Evolutionary conservation across 768 basidiomycete species (phyloP).

Genomic region (Terana coerulea): DNA sequence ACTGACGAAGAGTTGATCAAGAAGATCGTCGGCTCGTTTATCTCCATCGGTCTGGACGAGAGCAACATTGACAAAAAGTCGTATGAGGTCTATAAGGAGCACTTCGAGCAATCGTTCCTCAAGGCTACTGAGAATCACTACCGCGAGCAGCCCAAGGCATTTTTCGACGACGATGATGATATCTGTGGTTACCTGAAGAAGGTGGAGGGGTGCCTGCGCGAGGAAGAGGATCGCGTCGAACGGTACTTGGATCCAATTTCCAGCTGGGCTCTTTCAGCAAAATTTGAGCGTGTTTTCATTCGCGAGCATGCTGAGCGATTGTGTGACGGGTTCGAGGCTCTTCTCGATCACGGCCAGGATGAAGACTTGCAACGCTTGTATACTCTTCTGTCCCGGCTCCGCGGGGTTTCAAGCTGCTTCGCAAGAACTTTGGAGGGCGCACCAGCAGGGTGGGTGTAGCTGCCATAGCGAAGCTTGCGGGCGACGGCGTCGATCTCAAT

Average conservation of each 20-base stretch:
- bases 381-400: conserved; percentile 83
- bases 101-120: conserved; percentile 89
- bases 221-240: conserved; percentile 95
- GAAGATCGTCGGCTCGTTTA: conserved; percentile 91
- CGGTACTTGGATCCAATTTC: conserved; percentile 88
- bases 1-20: conserved; percentile 93
- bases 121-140: conserved; percentile 88
- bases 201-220: conserved; percentile 85
- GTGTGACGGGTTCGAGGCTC: conserved; percentile 88
- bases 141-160: conserved; percentile 85
- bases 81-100: conserved; percentile 88
- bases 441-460: conserved; percentile 87
- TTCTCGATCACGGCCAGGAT: conserved; percentile 91
- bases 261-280: conserved; percentile 72
- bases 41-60: conserved; percentile 92
- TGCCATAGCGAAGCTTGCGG: conserved; percentile 68
- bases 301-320: conserved; percentile 78
- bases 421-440: conserved; percentile 91
- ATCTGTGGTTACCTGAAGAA: conserved; percentile 94
- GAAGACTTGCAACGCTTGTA: conserved; percentile 97
- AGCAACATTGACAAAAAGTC: conserved; percentile 88
- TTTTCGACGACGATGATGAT: conserved; percentile 81
- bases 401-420: conserved; percentile 83
- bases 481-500: conserved; percentile 53
- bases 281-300: conserved; percentile 91